phyloP scores from a whole-genome alignment of 768 basidiomycete species.

The Mycena rosella region DNA sequence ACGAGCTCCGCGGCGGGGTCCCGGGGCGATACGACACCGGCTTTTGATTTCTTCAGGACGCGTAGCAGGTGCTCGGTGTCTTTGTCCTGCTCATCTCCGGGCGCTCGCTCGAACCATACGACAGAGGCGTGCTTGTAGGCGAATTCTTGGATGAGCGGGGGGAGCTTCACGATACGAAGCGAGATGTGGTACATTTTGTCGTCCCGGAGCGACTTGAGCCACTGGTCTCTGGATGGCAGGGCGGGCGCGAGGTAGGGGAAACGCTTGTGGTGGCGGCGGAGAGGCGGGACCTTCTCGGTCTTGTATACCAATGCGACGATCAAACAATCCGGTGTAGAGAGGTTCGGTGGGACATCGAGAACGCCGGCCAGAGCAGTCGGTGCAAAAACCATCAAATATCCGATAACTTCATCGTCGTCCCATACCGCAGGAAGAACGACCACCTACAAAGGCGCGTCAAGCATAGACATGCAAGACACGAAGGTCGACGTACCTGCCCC shows the following conservation, averaged over 20 bases:
- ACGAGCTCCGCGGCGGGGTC: neutral
- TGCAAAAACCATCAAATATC: slow-evolving; percentile 4
- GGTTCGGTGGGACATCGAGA: neutral
- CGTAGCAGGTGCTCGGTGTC: slow-evolving; percentile 13
- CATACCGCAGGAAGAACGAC: slow-evolving; percentile 4
- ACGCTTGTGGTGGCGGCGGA: too few relatives aligned
- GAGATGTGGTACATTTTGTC: too few relatives aligned
- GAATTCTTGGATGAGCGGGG: neutral
- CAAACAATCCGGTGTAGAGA: neutral
- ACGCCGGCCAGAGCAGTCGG: neutral
- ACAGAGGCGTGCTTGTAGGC: neutral
- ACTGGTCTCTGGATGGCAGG: neutral
- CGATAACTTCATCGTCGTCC: neutral
- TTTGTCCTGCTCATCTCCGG: neutral
- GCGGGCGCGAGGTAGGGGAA: too few relatives aligned
- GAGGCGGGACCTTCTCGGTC: too few relatives aligned
- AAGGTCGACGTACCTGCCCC: neutral
- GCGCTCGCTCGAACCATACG: slow-evolving; percentile 9
- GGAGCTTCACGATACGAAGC: slow-evolving; percentile 7
- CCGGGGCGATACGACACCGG: neutral
- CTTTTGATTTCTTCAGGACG: neutral
- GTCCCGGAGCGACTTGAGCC: neutral
- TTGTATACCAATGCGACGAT: neutral
- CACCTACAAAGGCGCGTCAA: neutral
- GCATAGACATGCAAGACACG: too few relatives aligned